Conservation (phyloP, 1,284 basidiomycete genomes). For the Malassezia sp. region DNA sequence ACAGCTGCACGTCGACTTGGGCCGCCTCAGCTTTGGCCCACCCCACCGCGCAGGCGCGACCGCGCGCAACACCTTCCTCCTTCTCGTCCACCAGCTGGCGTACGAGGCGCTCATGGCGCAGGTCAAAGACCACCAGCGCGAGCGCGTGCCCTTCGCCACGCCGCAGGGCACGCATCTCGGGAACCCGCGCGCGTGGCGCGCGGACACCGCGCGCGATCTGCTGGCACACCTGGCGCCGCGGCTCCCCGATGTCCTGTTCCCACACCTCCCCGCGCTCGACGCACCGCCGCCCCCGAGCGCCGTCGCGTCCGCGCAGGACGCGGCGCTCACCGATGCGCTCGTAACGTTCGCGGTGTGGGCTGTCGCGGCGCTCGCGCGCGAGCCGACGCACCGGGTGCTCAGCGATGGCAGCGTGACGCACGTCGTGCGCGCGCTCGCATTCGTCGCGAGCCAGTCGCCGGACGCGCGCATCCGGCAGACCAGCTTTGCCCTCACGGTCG, state of each 20-base stretch:
- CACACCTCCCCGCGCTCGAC: not conserved
- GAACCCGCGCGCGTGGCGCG: constrained; percentile 6
- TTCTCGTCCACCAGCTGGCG: constrained; percentile 13
- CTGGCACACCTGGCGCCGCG: not conserved
- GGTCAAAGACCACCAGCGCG: constrained; percentile 8
- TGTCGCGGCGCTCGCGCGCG: not conserved
- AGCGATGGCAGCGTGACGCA: not conserved
- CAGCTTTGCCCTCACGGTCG: not conserved
- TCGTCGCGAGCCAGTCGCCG: not conserved
- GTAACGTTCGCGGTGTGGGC: constrained; percentile 4
- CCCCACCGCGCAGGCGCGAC: not conserved
- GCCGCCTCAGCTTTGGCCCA: not conserved
- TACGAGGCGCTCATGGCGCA: constrained; percentile 13
- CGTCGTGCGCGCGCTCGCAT: constrained; percentile 4
- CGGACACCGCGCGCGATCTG: constrained; percentile 10
- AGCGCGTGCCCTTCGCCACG: constrained; percentile 10
- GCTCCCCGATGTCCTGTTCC: not conserved
- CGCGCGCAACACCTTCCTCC: constrained; percentile 1
- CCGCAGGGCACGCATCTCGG: not conserved
- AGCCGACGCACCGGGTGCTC: not conserved
- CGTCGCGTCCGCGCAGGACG: not conserved
- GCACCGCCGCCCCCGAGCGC: not conserved
- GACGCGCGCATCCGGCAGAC: not conserved
- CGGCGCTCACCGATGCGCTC: constrained; percentile 1
- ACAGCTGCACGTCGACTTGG: constrained; percentile 8